Conservation (phyloP, 2,329 filamentous ascomycete species). For the Diaporthe citriasiana region DNA sequence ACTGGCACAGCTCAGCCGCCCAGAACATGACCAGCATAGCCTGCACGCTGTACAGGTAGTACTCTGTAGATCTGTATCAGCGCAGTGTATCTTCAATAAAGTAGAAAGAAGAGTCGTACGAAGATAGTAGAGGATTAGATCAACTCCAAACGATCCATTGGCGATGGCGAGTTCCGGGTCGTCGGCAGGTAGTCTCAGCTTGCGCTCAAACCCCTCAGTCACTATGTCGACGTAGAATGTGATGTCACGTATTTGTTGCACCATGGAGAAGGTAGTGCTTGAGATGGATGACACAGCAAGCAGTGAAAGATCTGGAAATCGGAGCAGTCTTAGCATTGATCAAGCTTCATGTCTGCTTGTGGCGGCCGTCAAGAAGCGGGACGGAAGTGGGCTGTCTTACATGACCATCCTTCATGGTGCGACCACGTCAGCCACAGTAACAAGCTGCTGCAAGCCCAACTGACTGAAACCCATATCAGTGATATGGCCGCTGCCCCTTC, state of each 20-base stretch:
- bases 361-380: background rate
- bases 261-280: slow-evolving; percentile 46
- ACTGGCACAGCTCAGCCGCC: slow-evolving; percentile 39
- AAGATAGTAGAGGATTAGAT: slow-evolving; percentile 48
- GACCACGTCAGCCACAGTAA: slow-evolving; percentile 48
- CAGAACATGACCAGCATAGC: slow-evolving; percentile 47
- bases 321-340: slow-evolving; percentile 10
- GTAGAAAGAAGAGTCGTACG: slow-evolving; percentile 40
- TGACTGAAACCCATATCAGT: slow-evolving; percentile 35
- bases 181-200: slow-evolving; percentile 41
- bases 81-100: background rate
- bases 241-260: slow-evolving; percentile 46
- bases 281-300: slow-evolving; percentile 45
- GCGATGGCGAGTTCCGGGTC: slow-evolving; percentile 45
- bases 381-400: slow-evolving; percentile 42
- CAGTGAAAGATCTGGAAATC: slow-evolving; percentile 45
- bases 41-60: slow-evolving; percentile 46
- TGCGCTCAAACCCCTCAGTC: slow-evolving; percentile 43
- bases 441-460: slow-evolving; percentile 40
- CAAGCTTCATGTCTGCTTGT: background rate
- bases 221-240: slow-evolving; percentile 44
- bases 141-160: slow-evolving; percentile 46
- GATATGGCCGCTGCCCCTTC: slow-evolving; percentile 40
- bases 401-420: slow-evolving; percentile 46
- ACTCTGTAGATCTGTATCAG: slow-evolving; percentile 42